phyloP scores from a whole-genome alignment of 768 basidiomycete genomes.

The Astraeus odoratus region DNA sequence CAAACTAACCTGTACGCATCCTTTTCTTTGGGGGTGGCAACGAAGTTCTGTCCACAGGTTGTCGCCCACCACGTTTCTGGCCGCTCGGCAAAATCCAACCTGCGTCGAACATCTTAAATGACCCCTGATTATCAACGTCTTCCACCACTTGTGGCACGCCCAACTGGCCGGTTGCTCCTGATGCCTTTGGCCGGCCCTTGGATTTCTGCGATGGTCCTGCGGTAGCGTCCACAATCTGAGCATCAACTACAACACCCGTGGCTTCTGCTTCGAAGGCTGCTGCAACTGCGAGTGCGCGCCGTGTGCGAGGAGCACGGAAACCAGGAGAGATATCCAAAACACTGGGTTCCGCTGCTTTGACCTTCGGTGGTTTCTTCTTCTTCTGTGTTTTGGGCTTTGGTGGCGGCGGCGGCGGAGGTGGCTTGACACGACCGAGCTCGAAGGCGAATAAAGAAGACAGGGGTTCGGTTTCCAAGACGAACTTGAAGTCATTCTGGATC shows the following conservation, averaged over 20 bases:
- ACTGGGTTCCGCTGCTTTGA: conserved; percentile 14
- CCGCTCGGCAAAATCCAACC: conserved; percentile 86
- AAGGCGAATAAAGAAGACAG: conserved; percentile 62
- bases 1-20: conserved; percentile 37
- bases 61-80: conserved; percentile 56
- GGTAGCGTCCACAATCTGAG: not conserved
- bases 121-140: conserved; percentile 62
- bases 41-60: conserved; percentile 35
- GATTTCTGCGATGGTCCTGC: conserved; percentile 23
- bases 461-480: conserved; percentile 51
- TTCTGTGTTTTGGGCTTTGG: conserved; percentile 36
- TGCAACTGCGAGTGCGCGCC: conserved; percentile 34
- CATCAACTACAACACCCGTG: conserved; percentile 11
- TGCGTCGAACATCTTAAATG: conserved; percentile 76
- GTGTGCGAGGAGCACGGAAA: conserved; percentile 45
- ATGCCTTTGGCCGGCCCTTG: conserved; percentile 16
- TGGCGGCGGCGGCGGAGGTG: conserved; percentile 51
- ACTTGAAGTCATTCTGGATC: conserved; percentile 46
- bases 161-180: conserved; percentile 18
- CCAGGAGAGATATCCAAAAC: conserved; percentile 36
- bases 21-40: conserved; percentile 52
- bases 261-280: conserved; percentile 40
- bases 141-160: conserved; percentile 54
- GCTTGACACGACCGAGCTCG: conserved; percentile 57
- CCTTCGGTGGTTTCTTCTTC: conserved; percentile 28